These are phyloP conservation scores for Fraxinus velutina DNA, from an alignment of 305 asterid genomes.

Conservation along the genomic window DNA sequence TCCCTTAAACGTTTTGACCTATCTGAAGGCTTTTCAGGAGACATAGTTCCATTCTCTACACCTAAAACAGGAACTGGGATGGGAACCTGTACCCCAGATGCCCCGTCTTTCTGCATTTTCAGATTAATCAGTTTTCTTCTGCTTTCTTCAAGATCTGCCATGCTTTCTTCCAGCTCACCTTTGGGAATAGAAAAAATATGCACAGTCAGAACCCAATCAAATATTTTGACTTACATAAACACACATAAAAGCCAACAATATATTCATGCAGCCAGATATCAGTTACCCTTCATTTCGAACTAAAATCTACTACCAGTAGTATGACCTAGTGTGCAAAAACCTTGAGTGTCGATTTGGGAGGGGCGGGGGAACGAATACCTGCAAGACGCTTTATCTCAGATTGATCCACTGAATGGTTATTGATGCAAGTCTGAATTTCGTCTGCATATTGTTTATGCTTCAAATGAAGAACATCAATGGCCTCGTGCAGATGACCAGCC, in stretches of 20 bases:
- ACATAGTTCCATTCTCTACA: constrained; percentile 62
- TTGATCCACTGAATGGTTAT: constrained; percentile 57
- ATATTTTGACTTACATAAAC: constrained; percentile 9
- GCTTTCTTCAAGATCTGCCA: constrained; percentile 90
- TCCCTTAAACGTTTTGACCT: constrained; percentile 63
- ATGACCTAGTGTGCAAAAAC: constrained; percentile 1
- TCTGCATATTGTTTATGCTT: constrained; percentile 73
- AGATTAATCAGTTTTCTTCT: constrained; percentile 75
- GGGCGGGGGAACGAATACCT: constrained; percentile 41
- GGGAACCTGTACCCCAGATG: constrained; percentile 59
- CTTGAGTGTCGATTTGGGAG: background rate
- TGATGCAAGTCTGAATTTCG: constrained; percentile 60
- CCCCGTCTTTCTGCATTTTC: constrained; percentile 79
- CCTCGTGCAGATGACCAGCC: constrained; percentile 47
- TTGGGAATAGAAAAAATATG: constrained; percentile 23
- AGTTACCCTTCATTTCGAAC: constrained; percentile 14
- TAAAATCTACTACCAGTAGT: constrained; percentile 14
- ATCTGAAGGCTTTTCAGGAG: constrained; percentile 75
- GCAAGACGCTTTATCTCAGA: constrained; percentile 66
- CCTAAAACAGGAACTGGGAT: constrained; percentile 52
- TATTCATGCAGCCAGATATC: constrained; percentile 12
- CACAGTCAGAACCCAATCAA: constrained; percentile 23
- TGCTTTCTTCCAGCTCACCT: constrained; percentile 91
- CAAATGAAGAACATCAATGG: constrained; percentile 57
- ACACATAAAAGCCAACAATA: constrained; percentile 10